These are phyloP conservation scores for Lachnellula arida DNA, from an alignment of 2,329 filamentous ascomycete genomes.

Conservation along the genomic window DNA sequence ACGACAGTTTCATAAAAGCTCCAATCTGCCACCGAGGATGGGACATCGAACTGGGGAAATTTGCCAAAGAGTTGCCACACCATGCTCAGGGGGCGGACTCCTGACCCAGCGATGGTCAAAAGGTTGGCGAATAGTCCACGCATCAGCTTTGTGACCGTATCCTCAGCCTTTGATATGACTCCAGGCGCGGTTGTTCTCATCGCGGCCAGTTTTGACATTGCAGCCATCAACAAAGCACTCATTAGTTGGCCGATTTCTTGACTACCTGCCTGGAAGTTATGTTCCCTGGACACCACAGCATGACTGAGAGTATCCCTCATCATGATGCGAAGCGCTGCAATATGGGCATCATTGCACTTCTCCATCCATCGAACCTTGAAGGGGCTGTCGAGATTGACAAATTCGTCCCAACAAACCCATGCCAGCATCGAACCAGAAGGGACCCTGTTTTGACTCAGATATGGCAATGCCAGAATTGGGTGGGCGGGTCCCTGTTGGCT, in stretches of 20 bases:
- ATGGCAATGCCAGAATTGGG: conserved; percentile 16
- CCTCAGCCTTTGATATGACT: conserved; percentile 12
- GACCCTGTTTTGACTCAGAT: conserved; percentile 11
- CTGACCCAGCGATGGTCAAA: conserved; percentile 27
- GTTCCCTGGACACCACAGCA: conserved; percentile 14
- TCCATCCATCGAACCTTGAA: conserved; percentile 28
- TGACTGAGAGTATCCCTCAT: conserved; percentile 20
- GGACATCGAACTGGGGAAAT: conserved; percentile 18
- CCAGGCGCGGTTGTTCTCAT: conserved; percentile 17
- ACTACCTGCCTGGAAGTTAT: conserved; percentile 16
- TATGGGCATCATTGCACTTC: conserved; percentile 22
- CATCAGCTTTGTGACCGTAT: conserved; percentile 29
- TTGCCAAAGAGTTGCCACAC: conserved; percentile 21
- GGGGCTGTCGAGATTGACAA: conserved; percentile 27
- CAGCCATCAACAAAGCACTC: conserved; percentile 24
- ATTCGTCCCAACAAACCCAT: conserved; percentile 31
- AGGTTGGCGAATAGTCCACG: conserved; percentile 28
- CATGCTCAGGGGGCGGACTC: conserved; percentile 22
- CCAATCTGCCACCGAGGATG: conserved; percentile 15
- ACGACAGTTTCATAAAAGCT: conserved; percentile 23
- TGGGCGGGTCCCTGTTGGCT: conserved; percentile 11
- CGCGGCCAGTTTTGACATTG: conserved; percentile 25
- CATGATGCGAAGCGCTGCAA: conserved; percentile 21
- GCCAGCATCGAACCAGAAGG: conserved; percentile 25
- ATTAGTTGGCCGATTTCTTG: conserved; percentile 19